Percentiles rank a stretch among this genome's conserved stretches.
phyloP scores from a whole-genome alignment of 176 grass and related monocot genomes.

The Carex myosuroides region DNA sequence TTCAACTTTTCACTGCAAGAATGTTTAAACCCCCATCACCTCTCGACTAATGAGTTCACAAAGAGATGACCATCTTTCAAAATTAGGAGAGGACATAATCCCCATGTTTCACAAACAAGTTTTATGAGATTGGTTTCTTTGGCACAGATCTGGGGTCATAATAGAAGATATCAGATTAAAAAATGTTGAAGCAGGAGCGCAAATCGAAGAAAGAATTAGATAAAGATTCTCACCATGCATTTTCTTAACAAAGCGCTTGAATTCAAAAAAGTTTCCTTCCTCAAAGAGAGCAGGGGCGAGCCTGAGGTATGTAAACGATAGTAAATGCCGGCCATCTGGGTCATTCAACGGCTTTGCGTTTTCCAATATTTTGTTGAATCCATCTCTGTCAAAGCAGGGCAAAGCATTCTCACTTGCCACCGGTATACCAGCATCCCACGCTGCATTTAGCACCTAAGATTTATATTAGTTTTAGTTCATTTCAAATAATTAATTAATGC shows the following conservation, averaged over 20 bases:
- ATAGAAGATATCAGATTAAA: background rate
- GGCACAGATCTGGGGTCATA: background rate
- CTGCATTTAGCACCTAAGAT: constrained; percentile 68
- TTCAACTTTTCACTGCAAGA: background rate
- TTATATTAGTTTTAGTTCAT: constrained; percentile 3
- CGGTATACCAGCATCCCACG: constrained; percentile 71
- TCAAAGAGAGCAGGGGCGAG: constrained; percentile 56
- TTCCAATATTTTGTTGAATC: constrained; percentile 83
- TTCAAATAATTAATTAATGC: background rate
- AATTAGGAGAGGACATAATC: background rate
- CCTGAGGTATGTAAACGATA: constrained; percentile 79
- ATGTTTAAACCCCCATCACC: background rate
- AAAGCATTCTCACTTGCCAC: constrained; percentile 86
- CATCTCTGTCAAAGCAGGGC: constrained; percentile 87
- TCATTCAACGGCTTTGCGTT: constrained; percentile 69
- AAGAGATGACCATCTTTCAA: background rate
- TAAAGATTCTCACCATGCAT: constrained; percentile 71
- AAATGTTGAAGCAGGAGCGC: background rate
- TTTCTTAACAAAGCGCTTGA: constrained; percentile 68
- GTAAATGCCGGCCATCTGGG: constrained; percentile 67
- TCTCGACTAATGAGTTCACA: background rate
- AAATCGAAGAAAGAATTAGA: background rate
- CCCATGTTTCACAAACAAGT: background rate
- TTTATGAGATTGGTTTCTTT: background rate
- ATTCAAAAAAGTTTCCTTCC: constrained; percentile 58